A percentile compares a stretch with the other conserved stretches of the same genome.
Evolutionary conservation across 2,329 filamentous ascomycete genomes (phyloP).

Genomic region (Xylaria sp.): DNA sequence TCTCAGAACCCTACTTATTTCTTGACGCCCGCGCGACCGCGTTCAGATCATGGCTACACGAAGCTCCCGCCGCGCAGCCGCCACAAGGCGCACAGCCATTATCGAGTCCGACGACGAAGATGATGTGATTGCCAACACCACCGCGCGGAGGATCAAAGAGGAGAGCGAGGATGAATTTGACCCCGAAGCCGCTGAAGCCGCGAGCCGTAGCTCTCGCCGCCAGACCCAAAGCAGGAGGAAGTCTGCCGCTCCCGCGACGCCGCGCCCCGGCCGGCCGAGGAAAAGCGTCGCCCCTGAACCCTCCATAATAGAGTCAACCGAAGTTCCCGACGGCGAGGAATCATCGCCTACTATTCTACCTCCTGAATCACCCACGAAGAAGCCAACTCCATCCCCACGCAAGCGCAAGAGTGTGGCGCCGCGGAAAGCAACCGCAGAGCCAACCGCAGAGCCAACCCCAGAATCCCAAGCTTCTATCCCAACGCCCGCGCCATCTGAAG

Average conservation of each 20-base stretch:
- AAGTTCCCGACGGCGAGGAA: constrained; percentile 63
- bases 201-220: constrained; percentile 56
- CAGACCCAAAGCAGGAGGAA: constrained; percentile 48
- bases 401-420: constrained; percentile 69
- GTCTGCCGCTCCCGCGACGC: constrained; percentile 45
- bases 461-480: constrained; percentile 49
- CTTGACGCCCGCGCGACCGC: too few species aligned
- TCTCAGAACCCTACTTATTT: background rate
- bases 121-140: constrained; percentile 60
- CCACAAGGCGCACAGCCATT: constrained; percentile 73
- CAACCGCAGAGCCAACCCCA: constrained; percentile 48
- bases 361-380: constrained; percentile 47
- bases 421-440: constrained; percentile 46
- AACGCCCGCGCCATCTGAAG: constrained; percentile 60
- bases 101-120: constrained; percentile 83
- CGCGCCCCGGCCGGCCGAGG: constrained; percentile 46
- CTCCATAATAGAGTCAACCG: constrained; percentile 63
- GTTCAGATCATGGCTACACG: constrained; percentile 44
- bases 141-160: constrained; percentile 54
- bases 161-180: constrained; percentile 79
- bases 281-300: constrained; percentile 42
- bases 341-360: constrained; percentile 40
- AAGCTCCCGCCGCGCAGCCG: constrained; percentile 53
- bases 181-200: constrained; percentile 72
- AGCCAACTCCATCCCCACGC: constrained; percentile 62